Evolutionary conservation across 1,284 basidiomycete genomes (phyloP), one percentile per base, ranked within the genome.

Genomic region (Ganoderma lucidum): DNA sequence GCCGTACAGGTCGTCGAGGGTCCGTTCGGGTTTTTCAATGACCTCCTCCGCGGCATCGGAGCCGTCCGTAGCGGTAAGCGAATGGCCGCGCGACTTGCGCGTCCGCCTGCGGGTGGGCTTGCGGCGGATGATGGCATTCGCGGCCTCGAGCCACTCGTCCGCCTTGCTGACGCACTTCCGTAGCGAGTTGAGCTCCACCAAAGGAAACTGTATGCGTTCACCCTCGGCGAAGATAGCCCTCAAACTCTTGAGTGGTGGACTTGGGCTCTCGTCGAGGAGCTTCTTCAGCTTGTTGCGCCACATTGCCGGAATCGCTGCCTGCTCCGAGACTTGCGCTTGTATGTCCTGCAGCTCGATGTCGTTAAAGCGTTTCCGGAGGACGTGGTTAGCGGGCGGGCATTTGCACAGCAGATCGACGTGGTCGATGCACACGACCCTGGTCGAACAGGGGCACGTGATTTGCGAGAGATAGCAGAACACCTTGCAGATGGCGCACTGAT

Each of bases 391-490:
- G 30, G 82, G 76, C 6, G 87, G 79, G 75, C 90, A 93, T 66
- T 89, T 88, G 83, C 95, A 97, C 12, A 98, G 87, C 55, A 91
- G 84, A 62, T 91, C 85, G 39, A 87, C 88, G 81, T 99, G 97
- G 66, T 96, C 93, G 64, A 95, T 88, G 80, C 98, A 99, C 1
- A 93, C 90, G 45, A 97, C 90, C 71, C 91, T 87, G 69, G 77
- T 87, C 73, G 91, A 91, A 83, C 94, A 96, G 44, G 85, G 81
- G 80, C 94, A 96, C 60, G 88, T 93, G 77, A 98, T 85, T 78
- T 98, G 97, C 4, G 96, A 96, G 32, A 99, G 90, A 82, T 98
- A 99, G 82, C 95, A 97, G 82, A 98, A 98, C 14, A 88, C 88
- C 80, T 98, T 97, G 92, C 98, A 99, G 75, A 94, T 85, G 65